Evolutionary conservation across 2,329 filamentous ascomycete species (phyloP).

Genomic region (Gremmenia infestans): DNA sequence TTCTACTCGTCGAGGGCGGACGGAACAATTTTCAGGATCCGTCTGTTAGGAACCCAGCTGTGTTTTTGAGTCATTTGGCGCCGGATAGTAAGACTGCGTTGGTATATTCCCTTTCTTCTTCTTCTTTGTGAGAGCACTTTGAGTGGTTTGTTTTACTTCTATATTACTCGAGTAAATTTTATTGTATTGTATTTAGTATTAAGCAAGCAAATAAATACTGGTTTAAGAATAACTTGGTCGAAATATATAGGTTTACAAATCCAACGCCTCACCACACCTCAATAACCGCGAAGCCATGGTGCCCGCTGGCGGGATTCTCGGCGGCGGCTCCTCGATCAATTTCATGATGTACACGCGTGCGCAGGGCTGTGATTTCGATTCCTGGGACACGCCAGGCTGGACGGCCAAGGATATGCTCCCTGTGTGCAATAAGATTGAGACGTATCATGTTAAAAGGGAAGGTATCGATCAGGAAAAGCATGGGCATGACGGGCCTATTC

Average conservation of each 20-base stretch:
- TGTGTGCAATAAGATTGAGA: conserved; percentile 53
- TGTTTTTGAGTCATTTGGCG: conserved; percentile 44
- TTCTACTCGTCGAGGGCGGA: conserved; percentile 50
- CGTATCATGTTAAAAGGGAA: conserved; percentile 35
- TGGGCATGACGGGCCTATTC: conserved; percentile 50
- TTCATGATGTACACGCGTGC: conserved; percentile 49
- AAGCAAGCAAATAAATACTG: neutral
- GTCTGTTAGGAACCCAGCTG: conserved; percentile 45
- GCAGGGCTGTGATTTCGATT: conserved; percentile 44
- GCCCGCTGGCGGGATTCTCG: conserved; percentile 45
- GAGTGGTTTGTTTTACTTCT: too few species aligned
- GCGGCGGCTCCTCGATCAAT: conserved; percentile 58
- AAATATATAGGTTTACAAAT: conserved; percentile 44
- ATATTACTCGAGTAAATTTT: too few species aligned
- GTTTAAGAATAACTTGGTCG: too few species aligned
- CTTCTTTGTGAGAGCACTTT: too few species aligned
- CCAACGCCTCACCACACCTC: conserved; percentile 40
- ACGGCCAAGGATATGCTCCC: conserved; percentile 46
- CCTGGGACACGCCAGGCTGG: conserved; percentile 50
- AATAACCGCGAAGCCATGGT: conserved; percentile 40
- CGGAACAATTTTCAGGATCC: conserved; percentile 47
- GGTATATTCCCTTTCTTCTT: conserved; percentile 12
- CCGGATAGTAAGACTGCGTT: conserved; percentile 44
- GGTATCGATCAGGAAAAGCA: conserved; percentile 36
- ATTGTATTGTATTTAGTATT: neutral